A percentile compares a stretch with the other conserved stretches of the same genome.
phyloP scores from a whole-genome alignment of 1,139 yeast species.

The Diutina sp. region DNA sequence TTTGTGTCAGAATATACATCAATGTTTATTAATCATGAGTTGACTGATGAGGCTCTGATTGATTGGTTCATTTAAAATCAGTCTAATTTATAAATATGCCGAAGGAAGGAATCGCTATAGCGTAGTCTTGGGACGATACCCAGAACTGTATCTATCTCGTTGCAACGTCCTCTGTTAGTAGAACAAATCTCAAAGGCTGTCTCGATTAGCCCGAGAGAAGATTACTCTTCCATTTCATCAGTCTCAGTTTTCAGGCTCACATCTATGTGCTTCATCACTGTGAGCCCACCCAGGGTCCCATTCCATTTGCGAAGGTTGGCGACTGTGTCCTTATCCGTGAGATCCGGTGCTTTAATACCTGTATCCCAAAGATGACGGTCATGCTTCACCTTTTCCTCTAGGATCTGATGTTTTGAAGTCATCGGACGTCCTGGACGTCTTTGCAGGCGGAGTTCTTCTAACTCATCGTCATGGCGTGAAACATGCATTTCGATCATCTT shows the following conservation, averaged over 20 bases:
- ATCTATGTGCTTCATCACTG: conserved; percentile 15
- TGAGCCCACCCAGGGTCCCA: conserved; percentile 71
- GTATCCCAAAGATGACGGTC: conserved; percentile 51
- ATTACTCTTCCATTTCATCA: conserved; percentile 2
- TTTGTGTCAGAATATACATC: background rate
- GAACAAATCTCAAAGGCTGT: background rate
- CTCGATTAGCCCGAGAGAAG: background rate
- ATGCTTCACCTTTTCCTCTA: conserved; percentile 48
- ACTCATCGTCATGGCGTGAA: conserved; percentile 62
- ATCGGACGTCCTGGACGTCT: conserved; percentile 88
- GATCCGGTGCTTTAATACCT: conserved; percentile 68
- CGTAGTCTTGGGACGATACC: no score
- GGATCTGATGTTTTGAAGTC: conserved; percentile 48
- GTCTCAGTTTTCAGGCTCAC: background rate
- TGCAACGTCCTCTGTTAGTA: background rate
- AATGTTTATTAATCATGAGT: background rate
- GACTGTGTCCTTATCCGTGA: conserved; percentile 50
- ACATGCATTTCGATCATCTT: conserved; percentile 49
- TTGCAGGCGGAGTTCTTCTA: conserved; percentile 39
- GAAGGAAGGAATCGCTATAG: no score
- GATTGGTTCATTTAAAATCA: conserved; percentile 9
- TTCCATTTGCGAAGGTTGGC: conserved; percentile 58
- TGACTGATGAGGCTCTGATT: conserved; percentile 14
- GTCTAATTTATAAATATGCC: no score
- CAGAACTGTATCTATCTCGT: background rate